These are phyloP conservation scores for Blastobotrys peoriensis DNA, from an alignment of 805 yeast genomes.

Conservation along the genomic window DNA sequence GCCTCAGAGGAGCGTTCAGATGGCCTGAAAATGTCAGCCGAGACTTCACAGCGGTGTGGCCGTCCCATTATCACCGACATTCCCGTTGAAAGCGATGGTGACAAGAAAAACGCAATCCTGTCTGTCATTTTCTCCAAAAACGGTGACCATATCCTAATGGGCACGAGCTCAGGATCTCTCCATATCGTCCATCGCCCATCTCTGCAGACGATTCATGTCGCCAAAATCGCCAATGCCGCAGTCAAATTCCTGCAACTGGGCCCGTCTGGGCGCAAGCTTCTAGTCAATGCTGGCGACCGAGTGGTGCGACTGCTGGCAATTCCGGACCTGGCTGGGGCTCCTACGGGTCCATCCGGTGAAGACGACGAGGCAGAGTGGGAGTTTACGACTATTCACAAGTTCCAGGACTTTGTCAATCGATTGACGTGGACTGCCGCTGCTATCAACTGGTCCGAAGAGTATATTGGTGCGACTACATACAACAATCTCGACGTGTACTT, in stretches of 20 bases:
- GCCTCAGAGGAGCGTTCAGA: slow-evolving; percentile 12
- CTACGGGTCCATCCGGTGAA: too few species aligned
- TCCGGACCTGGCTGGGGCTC: slow-evolving; percentile 25
- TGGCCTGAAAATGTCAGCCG: not conserved
- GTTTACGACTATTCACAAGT: slow-evolving; percentile 68
- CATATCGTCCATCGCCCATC: slow-evolving; percentile 36
- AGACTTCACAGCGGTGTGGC: not conserved
- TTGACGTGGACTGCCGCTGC: slow-evolving; percentile 82
- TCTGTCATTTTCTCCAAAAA: slow-evolving; percentile 45
- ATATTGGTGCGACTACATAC: slow-evolving; percentile 79
- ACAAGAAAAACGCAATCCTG: slow-evolving; percentile 38
- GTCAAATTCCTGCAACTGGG: slow-evolving; percentile 73
- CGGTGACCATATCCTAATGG: slow-evolving; percentile 57
- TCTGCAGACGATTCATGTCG: slow-evolving; percentile 37
- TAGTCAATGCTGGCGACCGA: slow-evolving; percentile 30
- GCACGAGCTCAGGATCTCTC: slow-evolving; percentile 77
- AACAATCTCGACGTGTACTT: slow-evolving; percentile 84
- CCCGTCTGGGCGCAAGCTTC: slow-evolving; percentile 41
- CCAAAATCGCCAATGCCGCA: slow-evolving; percentile 59
- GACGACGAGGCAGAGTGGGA: slow-evolving; percentile 37
- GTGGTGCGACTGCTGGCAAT: slow-evolving; percentile 26
- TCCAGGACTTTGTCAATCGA: slow-evolving; percentile 84
- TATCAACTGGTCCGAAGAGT: slow-evolving; percentile 71
- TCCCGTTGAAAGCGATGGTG: slow-evolving; percentile 10
- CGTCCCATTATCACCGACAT: not conserved